Conservation (phyloP, 768 basidiomycete genomes). For the Lanmaoa pseudosensibilis region DNA sequence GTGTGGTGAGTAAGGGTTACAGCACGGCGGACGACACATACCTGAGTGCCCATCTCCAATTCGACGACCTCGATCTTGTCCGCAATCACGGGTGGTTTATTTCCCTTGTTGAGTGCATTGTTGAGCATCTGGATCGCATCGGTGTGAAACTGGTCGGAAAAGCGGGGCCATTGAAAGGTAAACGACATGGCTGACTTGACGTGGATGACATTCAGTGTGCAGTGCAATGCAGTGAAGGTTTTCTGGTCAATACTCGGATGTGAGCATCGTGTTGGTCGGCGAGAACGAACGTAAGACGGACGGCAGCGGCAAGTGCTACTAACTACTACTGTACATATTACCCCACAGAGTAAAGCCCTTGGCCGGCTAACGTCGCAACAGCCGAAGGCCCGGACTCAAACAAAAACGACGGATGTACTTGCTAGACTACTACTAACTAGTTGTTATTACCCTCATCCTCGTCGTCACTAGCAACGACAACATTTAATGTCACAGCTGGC, state of each 20-base stretch:
- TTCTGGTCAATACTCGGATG: slow-evolving; percentile 1
- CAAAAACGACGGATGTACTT: no score
- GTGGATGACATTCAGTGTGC: slow-evolving; percentile 1
- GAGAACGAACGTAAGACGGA: slow-evolving; percentile 16
- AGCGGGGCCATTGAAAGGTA: slow-evolving; percentile 94
- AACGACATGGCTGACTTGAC: slow-evolving; percentile 61
- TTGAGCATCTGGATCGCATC: slow-evolving; percentile 98
- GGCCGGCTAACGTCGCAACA: not conserved
- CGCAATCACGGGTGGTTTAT: slow-evolving; percentile 95
- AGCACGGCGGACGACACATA: slow-evolving; percentile 35
- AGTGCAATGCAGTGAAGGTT: not conserved
- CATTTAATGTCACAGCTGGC: slow-evolving; percentile 22
- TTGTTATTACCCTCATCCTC: not conserved
- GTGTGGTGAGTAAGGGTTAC: not conserved
- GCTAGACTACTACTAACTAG: not conserved
- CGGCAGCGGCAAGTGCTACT: not conserved
- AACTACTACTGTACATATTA: not conserved
- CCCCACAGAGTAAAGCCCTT: not conserved
- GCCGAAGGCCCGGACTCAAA: slow-evolving; percentile 1
- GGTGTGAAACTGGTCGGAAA: slow-evolving; percentile 94
- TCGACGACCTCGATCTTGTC: slow-evolving; percentile 98
- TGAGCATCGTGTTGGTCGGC: slow-evolving; percentile 23
- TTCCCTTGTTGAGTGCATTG: slow-evolving; percentile 94
- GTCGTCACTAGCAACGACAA: slow-evolving; percentile 10
- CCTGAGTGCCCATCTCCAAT: slow-evolving; percentile 98